These are phyloP conservation scores for Rhizophora apiculata DNA, from an alignment of 345 rosid genomes.

Conservation along the genomic window DNA sequence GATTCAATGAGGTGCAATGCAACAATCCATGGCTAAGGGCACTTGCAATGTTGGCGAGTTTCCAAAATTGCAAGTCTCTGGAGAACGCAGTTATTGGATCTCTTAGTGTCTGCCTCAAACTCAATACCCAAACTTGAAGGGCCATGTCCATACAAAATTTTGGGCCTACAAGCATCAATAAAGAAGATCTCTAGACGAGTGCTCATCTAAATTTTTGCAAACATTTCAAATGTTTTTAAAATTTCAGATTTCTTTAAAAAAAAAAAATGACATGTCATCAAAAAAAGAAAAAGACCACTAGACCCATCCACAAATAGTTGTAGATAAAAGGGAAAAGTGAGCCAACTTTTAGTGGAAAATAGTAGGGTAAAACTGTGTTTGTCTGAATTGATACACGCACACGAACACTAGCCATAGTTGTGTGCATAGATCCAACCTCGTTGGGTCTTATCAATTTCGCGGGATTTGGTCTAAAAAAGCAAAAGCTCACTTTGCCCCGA, in stretches of 20 bases:
- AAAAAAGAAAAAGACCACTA: slow-evolving; percentile 21
- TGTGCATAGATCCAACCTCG: slow-evolving; percentile 48
- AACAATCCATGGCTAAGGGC: not conserved
- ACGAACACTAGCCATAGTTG: slow-evolving; percentile 22
- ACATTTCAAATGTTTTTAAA: too few relatives aligned
- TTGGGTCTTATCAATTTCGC: slow-evolving; percentile 56
- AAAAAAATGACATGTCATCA: too few relatives aligned
- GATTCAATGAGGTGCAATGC: too few relatives aligned
- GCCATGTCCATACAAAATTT: not conserved
- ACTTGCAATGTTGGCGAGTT: not conserved
- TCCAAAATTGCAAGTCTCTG: not conserved
- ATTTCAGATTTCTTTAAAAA: too few relatives aligned
- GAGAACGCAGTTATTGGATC: not conserved
- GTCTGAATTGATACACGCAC: slow-evolving; percentile 39
- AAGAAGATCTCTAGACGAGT: not conserved
- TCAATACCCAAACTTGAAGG: too few relatives aligned
- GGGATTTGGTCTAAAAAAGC: slow-evolving; percentile 40
- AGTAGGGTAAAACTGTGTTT: slow-evolving; percentile 50
- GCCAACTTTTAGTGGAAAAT: slow-evolving; percentile 48
- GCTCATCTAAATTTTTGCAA: too few relatives aligned
- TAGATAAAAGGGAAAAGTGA: slow-evolving; percentile 43
- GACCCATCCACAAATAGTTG: slow-evolving; percentile 65
- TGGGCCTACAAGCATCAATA: not conserved
- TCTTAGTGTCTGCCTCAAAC: too few relatives aligned
- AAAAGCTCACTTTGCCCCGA: slow-evolving; percentile 34